Conservation (phyloP, 2,329 filamentous ascomycete genomes). For the Pseudogymnoascus sp. region DNA sequence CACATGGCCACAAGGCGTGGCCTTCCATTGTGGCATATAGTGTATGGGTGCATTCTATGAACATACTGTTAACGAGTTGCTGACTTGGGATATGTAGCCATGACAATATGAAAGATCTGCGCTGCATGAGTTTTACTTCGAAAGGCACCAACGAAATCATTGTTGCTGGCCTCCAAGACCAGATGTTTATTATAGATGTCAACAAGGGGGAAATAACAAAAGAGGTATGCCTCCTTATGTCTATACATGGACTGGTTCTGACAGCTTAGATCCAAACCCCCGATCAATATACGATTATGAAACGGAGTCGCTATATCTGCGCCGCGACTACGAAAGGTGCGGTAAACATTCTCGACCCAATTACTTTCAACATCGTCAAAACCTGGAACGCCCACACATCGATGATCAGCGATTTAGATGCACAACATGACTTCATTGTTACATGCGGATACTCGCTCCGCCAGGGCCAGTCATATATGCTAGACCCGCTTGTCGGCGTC, state of each 20-base stretch:
- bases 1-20: slow-evolving; percentile 85
- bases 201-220: slow-evolving; percentile 64
- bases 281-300: slow-evolving; percentile 84
- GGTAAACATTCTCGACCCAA: slow-evolving; percentile 78
- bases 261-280: slow-evolving; percentile 55
- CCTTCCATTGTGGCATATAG: slow-evolving; percentile 79
- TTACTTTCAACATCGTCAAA: slow-evolving; percentile 69
- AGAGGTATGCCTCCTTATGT: slow-evolving; percentile 37
- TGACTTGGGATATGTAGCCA: slow-evolving; percentile 38
- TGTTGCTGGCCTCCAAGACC: slow-evolving; percentile 76
- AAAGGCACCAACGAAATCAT: slow-evolving; percentile 77
- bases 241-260: slow-evolving; percentile 19
- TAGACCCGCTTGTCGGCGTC: slow-evolving; percentile 89
- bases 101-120: slow-evolving; percentile 73
- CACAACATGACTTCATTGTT: slow-evolving; percentile 86
- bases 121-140: slow-evolving; percentile 92
- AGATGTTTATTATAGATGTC: slow-evolving; percentile 70
- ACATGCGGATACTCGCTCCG: slow-evolving; percentile 89
- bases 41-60: slow-evolving; percentile 35
- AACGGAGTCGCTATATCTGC: slow-evolving; percentile 81
- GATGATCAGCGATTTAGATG: slow-evolving; percentile 93
- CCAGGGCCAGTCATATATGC: slow-evolving; percentile 69
- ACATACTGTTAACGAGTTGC: slow-evolving; percentile 9
- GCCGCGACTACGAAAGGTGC: slow-evolving; percentile 76
- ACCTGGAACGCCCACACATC: slow-evolving; percentile 86